Base-by-base conservation (phyloP, 768 basidiomycete genomes). In the Hortiboletus flavorubellus region DNA sequence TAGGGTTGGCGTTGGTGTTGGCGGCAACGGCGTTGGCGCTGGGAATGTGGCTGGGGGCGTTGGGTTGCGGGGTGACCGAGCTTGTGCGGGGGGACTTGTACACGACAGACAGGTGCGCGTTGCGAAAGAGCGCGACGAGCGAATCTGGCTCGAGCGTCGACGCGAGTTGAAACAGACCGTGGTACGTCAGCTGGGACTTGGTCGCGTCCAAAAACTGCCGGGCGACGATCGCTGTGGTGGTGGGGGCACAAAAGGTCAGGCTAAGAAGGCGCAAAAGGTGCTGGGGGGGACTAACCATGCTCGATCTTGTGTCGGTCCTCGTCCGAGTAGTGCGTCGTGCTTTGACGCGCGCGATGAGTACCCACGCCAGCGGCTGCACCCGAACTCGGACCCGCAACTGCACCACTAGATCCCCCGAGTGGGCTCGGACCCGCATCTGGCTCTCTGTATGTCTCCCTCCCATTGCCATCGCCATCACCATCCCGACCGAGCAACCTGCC, bases 61-160 rank as follows among this genome's bases (percentile, higher is more conserved):
- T 26, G 26, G 26, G 26, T 26, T 26, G 14, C 12, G 37, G 42
- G 2, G 26, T 31, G 43, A 39, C 29, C 3, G 43, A 23, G 5
- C 2, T 26, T 18, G 39, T 11, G 6, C 65, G 64, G 0, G 47
- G 49, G 55, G 76, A 72, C 55, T 87, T 91, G 76, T 93, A 89
- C 2, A 97, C 76, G 9, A 96, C 93, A 0, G 88, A 87, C 14
- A 97, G 83, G 66, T 96, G 94, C 0, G 91, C 93, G 70, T 84
- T 92, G 49, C 94, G 84, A 78, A 94, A 96, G 57, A 95, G 82
- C 1, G 93, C 93, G n/a, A 88, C 86, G 51, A 94, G 81, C 2
- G 82, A 75, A 3, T 82, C 79, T 0, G 78, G 75, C 14, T 70
- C 51, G 33, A 82, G 64, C 4, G 69, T 62, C 8, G 76, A 68